Conservation (phyloP, 805 yeast genomes). For the Yarrowia deformans region DNA sequence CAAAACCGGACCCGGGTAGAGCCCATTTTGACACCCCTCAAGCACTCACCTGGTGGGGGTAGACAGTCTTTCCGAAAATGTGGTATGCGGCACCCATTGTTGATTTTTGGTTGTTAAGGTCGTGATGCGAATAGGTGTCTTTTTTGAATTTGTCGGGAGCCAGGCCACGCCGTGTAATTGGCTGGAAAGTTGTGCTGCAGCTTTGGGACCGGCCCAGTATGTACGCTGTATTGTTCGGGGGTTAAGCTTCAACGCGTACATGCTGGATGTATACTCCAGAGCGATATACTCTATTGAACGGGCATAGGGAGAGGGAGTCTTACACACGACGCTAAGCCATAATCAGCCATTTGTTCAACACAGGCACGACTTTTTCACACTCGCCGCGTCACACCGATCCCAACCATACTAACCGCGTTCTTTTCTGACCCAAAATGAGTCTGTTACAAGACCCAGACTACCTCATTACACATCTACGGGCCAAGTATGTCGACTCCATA, state of each 20-base stretch:
- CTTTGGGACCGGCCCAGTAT: constrained; percentile 22
- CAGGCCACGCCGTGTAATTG: constrained; percentile 27
- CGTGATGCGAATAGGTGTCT: constrained; percentile 37
- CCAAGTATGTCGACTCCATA: constrained; percentile 46
- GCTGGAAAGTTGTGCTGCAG: constrained; percentile 38
- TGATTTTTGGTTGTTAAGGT: constrained; percentile 37
- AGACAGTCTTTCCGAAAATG: constrained; percentile 83
- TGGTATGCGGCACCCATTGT: constrained; percentile 84
- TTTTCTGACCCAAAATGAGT: constrained; percentile 8
- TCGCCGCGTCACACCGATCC: background rate
- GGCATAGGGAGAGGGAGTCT: constrained; percentile 40
- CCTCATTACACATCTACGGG: constrained; percentile 48
- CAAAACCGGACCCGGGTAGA: background rate
- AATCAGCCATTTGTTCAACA: constrained; percentile 2
- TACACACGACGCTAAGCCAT: constrained; percentile 1
- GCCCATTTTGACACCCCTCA: background rate
- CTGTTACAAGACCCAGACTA: constrained; percentile 43
- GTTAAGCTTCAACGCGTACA: constrained; percentile 5
- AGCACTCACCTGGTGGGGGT: constrained; percentile 70
- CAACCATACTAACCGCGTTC: background rate
- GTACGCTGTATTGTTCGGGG: constrained; percentile 1
- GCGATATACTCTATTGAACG: constrained; percentile 35
- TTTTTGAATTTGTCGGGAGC: constrained; percentile 36
- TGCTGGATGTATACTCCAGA: constrained; percentile 22
- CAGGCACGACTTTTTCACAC: constrained; percentile 1